Base-by-base conservation (phyloP, 805 yeast genomes). In the Schwanniomyces pseudopolymorphus region DNA sequence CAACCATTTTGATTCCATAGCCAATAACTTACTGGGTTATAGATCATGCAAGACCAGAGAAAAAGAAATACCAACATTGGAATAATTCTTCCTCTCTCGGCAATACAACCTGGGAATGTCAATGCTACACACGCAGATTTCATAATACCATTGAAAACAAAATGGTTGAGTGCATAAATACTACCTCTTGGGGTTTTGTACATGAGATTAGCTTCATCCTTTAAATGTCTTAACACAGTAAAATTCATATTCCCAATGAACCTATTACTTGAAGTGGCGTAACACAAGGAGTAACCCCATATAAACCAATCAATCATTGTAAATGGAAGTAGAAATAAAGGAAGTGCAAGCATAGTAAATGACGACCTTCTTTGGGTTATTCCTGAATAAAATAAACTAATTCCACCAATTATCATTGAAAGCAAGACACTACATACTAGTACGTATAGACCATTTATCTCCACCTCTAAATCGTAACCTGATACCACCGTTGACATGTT, bases 1-100 rank as follows among this genome's bases (percentile, higher is more conserved):
- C 77, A 72, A 8, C 78, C 78, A 41, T 69, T 60, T 19, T 52
- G 45, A 50, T 71, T 72, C 78, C 78, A 72, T 48, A 69, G 65
- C 78, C 78, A 72, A 50, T 71, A 72, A 2, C 69, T 68, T 3
- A 72, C 72, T 1, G 78, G 78, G 45, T 70, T 70, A 48, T 71
- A 72, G 14, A 72, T 64, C 19, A 70, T 63, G 11, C 57, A 51
- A 1, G 74, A 69, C 78, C 78, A 72, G 25, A 63, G 43, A 43
- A 71, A 63, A 13, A 69, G 20, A 44, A 72, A 72, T 11, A 71
- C 59, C 9, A 70, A 40, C 77, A 72, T 70, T 3, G 78, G 78
- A 8, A 68, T 17, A 0, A 72, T 42, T 33, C 78, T 47, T 3
- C 77, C 78, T 48, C 78, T 60, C 51, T 72, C 78, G 2, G 74